Base-by-base conservation (phyloP, 495 filamentous ascomycete genomes). In the Cairneyella variabilis region DNA sequence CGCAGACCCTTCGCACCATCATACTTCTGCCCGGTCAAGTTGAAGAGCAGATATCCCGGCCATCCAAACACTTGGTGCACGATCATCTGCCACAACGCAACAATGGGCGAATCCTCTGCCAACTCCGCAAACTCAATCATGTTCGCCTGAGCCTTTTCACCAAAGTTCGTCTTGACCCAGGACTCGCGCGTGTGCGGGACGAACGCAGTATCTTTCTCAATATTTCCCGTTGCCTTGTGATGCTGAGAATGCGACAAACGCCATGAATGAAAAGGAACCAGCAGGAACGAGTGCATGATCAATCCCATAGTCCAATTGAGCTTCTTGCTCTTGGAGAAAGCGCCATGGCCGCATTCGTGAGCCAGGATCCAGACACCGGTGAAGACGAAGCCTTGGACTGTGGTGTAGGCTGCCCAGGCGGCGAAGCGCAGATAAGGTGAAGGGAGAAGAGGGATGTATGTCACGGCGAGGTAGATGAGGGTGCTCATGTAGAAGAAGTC, bases 201-300 rank as follows among this genome's bases (percentile, higher is more conserved):
- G 51, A 82, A 83, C 28, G 76, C 79, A 40, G 76, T 78, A 51
- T 83, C 81, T 61, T 76, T 76, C 26, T 82, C 76, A 48, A 80
- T 77, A 61, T 84, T 72, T 16, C 74, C 77, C 17, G 80, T 80
- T 52, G 76, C 76, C 49, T 78, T 86, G 72, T 89, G 85, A 67
- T 89, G 85, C 53, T 83, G 81, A 59, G 78, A 78, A 56, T 89
- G 85, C 48, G 82, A 85, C 63, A 86, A 82, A 69, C 87, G 82
- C 85, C 85, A 89, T 23, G 83, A 86, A 70, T 85, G 86, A 70
- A 84, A 89, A 0, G 85, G 85, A 3, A 88, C 84, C 55, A 85
- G 71, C 10, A 88, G 71, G 22, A 76, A 66, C 0, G 83, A 88
- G 63, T 89, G 85, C 40, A 72, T 65, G 51, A 83, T 69, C 79